Evolutionary conservation across 768 basidiomycete species (phyloP), one percentile per base, ranked within the genome.

Genomic region (Suillus ampliporus): DNA sequence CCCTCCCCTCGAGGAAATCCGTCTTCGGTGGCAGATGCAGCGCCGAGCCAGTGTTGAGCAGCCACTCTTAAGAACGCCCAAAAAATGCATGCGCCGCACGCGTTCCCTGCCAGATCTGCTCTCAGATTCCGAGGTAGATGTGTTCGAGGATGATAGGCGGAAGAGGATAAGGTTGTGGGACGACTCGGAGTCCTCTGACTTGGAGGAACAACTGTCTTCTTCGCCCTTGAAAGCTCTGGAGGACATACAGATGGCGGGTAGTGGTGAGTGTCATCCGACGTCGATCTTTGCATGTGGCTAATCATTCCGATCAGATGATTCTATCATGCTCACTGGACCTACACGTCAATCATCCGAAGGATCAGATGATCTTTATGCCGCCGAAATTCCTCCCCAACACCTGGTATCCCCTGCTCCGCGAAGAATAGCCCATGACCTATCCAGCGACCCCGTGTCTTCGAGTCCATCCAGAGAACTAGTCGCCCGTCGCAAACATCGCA

Each of bases 311-410:
- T 47, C 64, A 84, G 84, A 85, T 61, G 84, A 86, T 63, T 85
- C 84, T 0, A 82, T 84, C 64, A 78, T 79, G 70, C 66, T 77
- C 28, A 57, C 43, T 21, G 46, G 43, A 43, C 46, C 21, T 15
- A 58, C 53, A 23, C 63, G 31, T n/a, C 43, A 37, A 17, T 13
- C 26, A 43, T 40, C 63, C 1, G 75, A 82, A 58, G 70, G 78
- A 14, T 90, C 89, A 4, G 89, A 91, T 66, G 87, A 90, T 64
- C 83, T 82, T 0, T 80, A 81, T 63, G 63, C 85, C 31, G 88
- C 89, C 0, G 87, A 89, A 71, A 86, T 90, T 19, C 90, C 88
- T 0, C 89, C 89, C n/a, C 83, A 84, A 63, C 86, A 87, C 67
- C 73, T 91, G 37, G 83, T 86, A 43, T 92, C 89, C 9, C 88